phyloP scores from a whole-genome alignment of 345 rosid genomes.

The Schrenkiella parvula region DNA sequence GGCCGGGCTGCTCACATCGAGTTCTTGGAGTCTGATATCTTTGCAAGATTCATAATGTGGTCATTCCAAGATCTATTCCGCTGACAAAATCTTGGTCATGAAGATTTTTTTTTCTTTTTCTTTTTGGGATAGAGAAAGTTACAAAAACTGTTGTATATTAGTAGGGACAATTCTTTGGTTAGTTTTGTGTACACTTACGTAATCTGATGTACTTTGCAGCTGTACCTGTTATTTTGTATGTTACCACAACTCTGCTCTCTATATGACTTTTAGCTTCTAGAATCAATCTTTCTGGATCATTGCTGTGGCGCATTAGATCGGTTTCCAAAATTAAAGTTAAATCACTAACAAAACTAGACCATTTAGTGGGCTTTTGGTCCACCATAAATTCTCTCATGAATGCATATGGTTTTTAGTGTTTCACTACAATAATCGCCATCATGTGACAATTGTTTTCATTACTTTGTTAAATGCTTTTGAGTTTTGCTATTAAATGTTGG shows the following conservation, averaged over 20 bases:
- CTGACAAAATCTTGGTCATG: constrained; percentile 20
- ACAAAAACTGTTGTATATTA: constrained; percentile 25
- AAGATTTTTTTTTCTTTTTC: background rate
- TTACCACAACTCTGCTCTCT: background rate
- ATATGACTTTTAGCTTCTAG: background rate
- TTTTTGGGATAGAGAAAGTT: constrained; percentile 7
- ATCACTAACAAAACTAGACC: background rate
- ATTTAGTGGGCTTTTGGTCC: constrained; percentile 6
- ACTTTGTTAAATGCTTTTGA: background rate
- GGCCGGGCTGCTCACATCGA: constrained; percentile 98
- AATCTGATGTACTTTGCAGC: background rate
- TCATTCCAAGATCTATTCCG: constrained; percentile 76
- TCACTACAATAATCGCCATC: background rate
- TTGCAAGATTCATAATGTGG: constrained; percentile 92
- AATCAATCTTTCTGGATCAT: background rate
- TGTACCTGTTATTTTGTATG: constrained; percentile 3
- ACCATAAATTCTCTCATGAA: background rate
- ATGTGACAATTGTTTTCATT: background rate
- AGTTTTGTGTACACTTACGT: constrained; percentile 12
- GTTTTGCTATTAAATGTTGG: background rate
- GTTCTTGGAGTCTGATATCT: constrained; percentile 86
- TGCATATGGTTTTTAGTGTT: background rate
- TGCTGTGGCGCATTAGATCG: background rate
- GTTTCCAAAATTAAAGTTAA: background rate
- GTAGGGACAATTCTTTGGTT: constrained; percentile 27